Evolutionary conservation across 2,329 filamentous ascomycete species (phyloP).

Genomic region (Colletotrichum tabaci): DNA sequence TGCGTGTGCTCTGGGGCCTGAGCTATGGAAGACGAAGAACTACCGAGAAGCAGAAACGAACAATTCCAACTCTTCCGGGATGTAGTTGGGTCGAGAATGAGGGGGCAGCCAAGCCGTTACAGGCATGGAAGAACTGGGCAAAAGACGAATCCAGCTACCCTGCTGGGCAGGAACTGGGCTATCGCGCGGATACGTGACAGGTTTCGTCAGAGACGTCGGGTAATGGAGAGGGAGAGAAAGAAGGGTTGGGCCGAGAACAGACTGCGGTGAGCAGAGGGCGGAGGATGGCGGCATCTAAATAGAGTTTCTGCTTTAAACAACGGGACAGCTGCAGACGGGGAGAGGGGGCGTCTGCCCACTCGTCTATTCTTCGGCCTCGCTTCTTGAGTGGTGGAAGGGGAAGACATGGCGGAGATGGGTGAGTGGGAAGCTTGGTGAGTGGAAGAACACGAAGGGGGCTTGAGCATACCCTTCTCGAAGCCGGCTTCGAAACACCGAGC

Average conservation of each 20-base stretch:
- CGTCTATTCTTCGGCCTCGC: not conserved
- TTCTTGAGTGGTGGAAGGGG: not conserved
- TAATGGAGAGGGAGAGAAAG: constrained; percentile 1
- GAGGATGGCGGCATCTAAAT: constrained; percentile 28
- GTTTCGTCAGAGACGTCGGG: constrained; percentile 11
- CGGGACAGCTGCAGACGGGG: not conserved
- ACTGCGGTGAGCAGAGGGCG: not conserved
- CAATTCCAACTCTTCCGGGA: too few species aligned
- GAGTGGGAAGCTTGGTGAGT: too few species aligned
- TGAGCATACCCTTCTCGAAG: constrained; percentile 35
- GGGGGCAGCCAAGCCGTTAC: not conserved
- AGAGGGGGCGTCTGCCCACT: too few species aligned
- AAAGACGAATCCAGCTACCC: not conserved
- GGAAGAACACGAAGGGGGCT: not conserved
- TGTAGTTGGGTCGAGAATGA: too few species aligned
- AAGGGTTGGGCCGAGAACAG: constrained; percentile 16
- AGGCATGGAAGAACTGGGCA: too few species aligned
- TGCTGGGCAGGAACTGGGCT: not conserved
- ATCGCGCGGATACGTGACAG: not conserved
- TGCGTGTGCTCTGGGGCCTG: not conserved
- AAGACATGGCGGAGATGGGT: not conserved
- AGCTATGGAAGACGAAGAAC: not conserved
- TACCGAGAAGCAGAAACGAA: not conserved
- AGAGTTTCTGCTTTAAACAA: constrained; percentile 29
- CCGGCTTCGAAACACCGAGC: constrained; percentile 31